Conservation (phyloP, 2,329 filamentous ascomycete genomes). For the Chalaropsis ovoidea region DNA sequence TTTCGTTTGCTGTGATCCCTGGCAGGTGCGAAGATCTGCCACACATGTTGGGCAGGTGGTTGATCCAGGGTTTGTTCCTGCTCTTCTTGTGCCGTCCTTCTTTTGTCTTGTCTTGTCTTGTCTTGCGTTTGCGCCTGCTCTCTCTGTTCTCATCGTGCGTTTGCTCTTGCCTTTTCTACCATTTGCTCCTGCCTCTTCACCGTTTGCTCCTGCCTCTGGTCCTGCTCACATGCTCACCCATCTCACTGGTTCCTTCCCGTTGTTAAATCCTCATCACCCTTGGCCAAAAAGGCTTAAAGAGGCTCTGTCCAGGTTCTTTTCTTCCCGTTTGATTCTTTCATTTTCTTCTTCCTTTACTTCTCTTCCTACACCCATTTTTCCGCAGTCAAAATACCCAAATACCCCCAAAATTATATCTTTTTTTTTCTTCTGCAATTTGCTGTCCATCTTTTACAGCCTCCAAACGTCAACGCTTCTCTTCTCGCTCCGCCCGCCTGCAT, state of each 20-base stretch:
- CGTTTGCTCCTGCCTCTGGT: neutral
- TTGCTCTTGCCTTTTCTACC: neutral
- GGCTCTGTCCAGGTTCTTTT: neutral
- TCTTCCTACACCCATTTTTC: neutral
- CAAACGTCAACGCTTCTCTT: neutral
- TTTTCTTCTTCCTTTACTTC: constrained; percentile 20
- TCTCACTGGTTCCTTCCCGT: no score
- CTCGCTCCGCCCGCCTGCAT: neutral
- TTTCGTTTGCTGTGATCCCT: no score
- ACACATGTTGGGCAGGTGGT: no score
- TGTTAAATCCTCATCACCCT: neutral
- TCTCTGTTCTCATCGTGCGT: neutral
- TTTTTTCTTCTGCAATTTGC: neutral
- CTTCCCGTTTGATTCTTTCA: constrained; percentile 15
- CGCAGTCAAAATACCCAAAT: neutral
- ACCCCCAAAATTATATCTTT: neutral
- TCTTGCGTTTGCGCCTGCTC: neutral
- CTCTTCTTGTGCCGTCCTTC: neutral
- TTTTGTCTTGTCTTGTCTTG: neutral
- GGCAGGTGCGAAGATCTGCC: no score
- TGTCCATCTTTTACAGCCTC: neutral
- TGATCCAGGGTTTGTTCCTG: neutral
- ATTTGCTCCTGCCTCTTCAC: neutral
- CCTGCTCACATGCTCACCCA: no score
- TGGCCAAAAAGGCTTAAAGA: no score